These are phyloP conservation scores for Suillus fuscotomentosus DNA, from an alignment of 768 basidiomycete genomes.

Conservation along the genomic window DNA sequence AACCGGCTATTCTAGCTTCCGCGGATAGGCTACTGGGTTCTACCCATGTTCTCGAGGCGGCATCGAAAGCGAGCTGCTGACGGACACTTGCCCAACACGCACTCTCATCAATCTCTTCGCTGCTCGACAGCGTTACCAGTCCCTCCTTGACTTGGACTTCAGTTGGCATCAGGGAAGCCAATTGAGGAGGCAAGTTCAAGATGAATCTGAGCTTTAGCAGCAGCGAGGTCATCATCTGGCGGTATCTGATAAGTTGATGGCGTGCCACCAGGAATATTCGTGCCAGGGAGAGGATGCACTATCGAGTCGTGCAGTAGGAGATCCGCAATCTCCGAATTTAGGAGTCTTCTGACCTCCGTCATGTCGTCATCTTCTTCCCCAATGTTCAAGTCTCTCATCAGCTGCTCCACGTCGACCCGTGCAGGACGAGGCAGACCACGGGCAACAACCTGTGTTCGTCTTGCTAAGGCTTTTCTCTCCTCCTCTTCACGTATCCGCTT, in stretches of 20 bases:
- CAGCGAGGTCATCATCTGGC: slow-evolving; percentile 69
- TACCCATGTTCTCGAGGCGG: slow-evolving; percentile 59
- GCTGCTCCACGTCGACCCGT: slow-evolving; percentile 67
- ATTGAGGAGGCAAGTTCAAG: slow-evolving; percentile 75
- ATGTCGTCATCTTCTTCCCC: slow-evolving; percentile 47
- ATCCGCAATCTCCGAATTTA: slow-evolving; percentile 75
- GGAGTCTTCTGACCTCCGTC: slow-evolving; percentile 53
- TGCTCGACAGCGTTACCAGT: slow-evolving; percentile 59
- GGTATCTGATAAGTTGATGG: slow-evolving; percentile 71
- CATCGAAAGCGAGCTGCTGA: slow-evolving; percentile 62
- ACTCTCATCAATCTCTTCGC: slow-evolving; percentile 58
- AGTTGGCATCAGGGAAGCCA: slow-evolving; percentile 82
- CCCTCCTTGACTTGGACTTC: slow-evolving; percentile 79
- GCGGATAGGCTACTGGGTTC: slow-evolving; percentile 56
- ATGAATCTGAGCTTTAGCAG: slow-evolving; percentile 72
- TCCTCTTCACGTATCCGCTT: slow-evolving; percentile 70
- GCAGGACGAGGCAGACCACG: slow-evolving; percentile 82
- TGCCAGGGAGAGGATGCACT: slow-evolving; percentile 85
- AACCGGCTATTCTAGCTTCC: slow-evolving; percentile 64
- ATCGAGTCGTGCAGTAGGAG: slow-evolving; percentile 89
- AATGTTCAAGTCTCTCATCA: slow-evolving; percentile 60
- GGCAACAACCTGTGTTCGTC: slow-evolving; percentile 81
- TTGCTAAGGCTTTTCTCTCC: slow-evolving; percentile 74
- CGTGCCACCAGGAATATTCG: slow-evolving; percentile 69
- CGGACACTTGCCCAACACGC: slow-evolving; percentile 74